Conservation (phyloP, 1,139 yeast genomes). For the Yamadazyma diospyri region DNA sequence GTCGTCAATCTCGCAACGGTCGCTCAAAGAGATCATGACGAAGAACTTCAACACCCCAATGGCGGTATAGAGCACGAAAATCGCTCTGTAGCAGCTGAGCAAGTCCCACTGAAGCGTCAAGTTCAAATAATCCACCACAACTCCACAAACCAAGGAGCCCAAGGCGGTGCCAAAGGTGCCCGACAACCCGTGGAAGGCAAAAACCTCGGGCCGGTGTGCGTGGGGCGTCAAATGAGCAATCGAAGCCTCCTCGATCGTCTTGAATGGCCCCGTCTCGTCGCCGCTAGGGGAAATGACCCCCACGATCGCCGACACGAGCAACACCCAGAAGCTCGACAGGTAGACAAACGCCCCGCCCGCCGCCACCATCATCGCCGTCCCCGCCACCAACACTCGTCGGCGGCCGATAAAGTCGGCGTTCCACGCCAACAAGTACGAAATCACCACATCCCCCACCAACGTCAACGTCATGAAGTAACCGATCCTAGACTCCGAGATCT, state of each 20-base stretch:
- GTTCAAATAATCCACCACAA: constrained; percentile 45
- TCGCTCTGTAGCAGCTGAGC: constrained; percentile 49
- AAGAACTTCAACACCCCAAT: constrained; percentile 55
- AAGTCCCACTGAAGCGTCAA: constrained; percentile 27
- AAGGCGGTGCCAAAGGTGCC: constrained; percentile 74
- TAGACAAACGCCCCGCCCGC: constrained; percentile 66
- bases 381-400: constrained; percentile 58
- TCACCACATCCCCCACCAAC: constrained; percentile 70
- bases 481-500: constrained; percentile 53
- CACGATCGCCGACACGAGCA: constrained; percentile 55
- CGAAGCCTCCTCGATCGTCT: constrained; percentile 82
- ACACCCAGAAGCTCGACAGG: constrained; percentile 44
- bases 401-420: constrained; percentile 77
- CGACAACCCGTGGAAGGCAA: constrained; percentile 65
- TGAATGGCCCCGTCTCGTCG: constrained; percentile 91
- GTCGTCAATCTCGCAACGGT: constrained; percentile 46
- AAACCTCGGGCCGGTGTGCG: constrained; percentile 66
- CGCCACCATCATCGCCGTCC: constrained; percentile 65
- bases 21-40: constrained; percentile 52
- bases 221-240: constrained; percentile 76
- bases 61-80: constrained; percentile 56
- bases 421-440: constrained; percentile 74
- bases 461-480: constrained; percentile 86
- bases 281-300: constrained; percentile 86
- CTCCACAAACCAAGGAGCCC: constrained; percentile 69